Evolutionary conservation across 2,329 filamentous ascomycete genomes (phyloP).

Genomic region (Tolypocladium album): DNA sequence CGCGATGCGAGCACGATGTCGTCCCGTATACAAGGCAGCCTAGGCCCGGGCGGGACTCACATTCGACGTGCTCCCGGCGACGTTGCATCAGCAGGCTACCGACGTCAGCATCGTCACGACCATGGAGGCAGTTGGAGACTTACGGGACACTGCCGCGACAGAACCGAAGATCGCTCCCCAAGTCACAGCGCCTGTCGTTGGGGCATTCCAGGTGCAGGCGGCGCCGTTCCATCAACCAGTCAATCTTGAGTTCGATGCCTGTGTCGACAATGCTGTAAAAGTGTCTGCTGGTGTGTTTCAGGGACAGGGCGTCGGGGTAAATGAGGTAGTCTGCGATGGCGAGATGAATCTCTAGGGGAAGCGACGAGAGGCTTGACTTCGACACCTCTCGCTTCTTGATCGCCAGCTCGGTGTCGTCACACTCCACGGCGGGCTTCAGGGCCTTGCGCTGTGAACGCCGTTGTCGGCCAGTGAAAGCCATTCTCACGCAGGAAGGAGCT

Average conservation of each 20-base stretch:
- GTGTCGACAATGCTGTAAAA: slow-evolving; percentile 57
- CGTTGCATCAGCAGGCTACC: slow-evolving; percentile 45
- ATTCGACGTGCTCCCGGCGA: slow-evolving; percentile 49
- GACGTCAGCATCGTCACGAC: not conserved
- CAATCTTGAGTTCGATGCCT: slow-evolving; percentile 53
- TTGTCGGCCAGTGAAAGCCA: not conserved
- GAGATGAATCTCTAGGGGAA: slow-evolving; percentile 59
- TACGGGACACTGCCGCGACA: slow-evolving; percentile 49
- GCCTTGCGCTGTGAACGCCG: not conserved
- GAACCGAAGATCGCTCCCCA: slow-evolving; percentile 49
- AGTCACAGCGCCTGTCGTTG: slow-evolving; percentile 43
- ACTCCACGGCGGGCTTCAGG: not conserved
- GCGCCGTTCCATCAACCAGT: slow-evolving; percentile 57
- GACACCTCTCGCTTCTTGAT: not conserved
- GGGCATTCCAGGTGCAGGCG: slow-evolving; percentile 56
- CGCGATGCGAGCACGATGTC: slow-evolving; percentile 31
- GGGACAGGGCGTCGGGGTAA: slow-evolving; percentile 60
- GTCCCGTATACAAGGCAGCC: slow-evolving; percentile 47
- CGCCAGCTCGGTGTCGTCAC: too few species aligned
- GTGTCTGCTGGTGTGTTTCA: slow-evolving; percentile 55
- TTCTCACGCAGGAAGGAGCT: not conserved
- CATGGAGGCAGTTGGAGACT: slow-evolving; percentile 9
- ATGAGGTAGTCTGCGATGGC: slow-evolving; percentile 48
- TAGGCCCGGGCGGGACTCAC: slow-evolving; percentile 44
- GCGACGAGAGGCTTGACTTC: slow-evolving; percentile 8